Percentiles rank a stretch among this genome's conserved stretches.
phyloP scores from a whole-genome alignment of 306 rosid species.

The Betula pendula region DNA sequence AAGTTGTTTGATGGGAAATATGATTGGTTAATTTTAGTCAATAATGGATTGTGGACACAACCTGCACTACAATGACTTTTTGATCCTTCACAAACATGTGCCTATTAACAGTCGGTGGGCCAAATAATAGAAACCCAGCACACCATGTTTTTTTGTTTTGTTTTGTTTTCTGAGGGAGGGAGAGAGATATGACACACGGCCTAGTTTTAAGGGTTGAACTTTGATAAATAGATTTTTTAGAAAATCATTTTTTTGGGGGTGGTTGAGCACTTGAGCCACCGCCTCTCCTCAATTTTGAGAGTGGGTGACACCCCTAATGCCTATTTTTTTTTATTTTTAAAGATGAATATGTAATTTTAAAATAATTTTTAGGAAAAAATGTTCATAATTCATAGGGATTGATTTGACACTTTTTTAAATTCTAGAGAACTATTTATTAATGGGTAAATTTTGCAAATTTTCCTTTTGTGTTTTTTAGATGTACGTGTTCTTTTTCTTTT shows the following conservation, averaged over 20 bases:
- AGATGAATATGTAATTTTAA: too few species aligned
- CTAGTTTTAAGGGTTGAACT: too few species aligned
- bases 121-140: neutral
- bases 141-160: neutral
- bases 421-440: too few species aligned
- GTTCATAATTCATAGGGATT: too few species aligned
- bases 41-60: constrained; percentile 36
- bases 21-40: neutral
- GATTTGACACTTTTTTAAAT: neutral
- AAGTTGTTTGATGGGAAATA: constrained; percentile 7
- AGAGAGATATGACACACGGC: too few species aligned
- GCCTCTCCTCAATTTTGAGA: too few species aligned
- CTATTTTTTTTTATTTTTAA: too few species aligned
- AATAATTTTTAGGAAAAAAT: too few species aligned
- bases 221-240: too few species aligned
- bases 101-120: constrained; percentile 5
- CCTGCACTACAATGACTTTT: constrained; percentile 17
- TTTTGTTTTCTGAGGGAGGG: neutral
- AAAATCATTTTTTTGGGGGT: too few species aligned
- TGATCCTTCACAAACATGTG: neutral
- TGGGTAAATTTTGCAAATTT: neutral
- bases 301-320: too few species aligned
- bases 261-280: too few species aligned
- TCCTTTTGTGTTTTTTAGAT: neutral
- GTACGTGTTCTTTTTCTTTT: neutral